These are phyloP conservation scores for Elymus sibiricus DNA, from an alignment of 176 grass and related monocot genomes.

Conservation along the genomic window DNA sequence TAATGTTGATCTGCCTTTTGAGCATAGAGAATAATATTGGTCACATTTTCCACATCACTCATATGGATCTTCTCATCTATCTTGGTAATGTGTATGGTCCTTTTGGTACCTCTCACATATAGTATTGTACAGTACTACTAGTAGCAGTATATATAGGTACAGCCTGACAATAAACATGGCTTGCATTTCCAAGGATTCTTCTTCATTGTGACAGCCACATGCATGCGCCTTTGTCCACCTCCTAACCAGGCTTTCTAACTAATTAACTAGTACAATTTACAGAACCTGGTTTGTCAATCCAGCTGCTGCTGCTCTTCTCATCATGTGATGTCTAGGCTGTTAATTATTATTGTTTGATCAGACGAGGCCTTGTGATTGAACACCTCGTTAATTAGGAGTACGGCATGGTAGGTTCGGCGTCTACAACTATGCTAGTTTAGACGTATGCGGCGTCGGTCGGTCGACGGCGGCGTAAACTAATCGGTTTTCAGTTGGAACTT, in stretches of 20 bases:
- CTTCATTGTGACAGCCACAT: constrained; percentile 15
- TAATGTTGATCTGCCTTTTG: not conserved
- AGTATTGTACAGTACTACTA: not conserved
- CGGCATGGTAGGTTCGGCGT: too few relatives aligned
- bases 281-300: constrained; percentile 16
- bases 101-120: not conserved
- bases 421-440: too few relatives aligned
- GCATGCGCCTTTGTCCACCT: constrained; percentile 23
- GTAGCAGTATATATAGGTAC: not conserved
- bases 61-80: too few relatives aligned
- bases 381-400: too few relatives aligned
- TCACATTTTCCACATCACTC: too few relatives aligned
- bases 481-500: not conserved
- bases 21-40: not conserved
- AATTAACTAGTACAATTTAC: not conserved
- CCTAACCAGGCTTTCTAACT: constrained; percentile 5
- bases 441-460: not conserved
- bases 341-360: not conserved
- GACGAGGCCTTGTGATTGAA: not conserved
- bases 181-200: not conserved
- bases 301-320: not conserved
- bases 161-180: not conserved
- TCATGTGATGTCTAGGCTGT: not conserved
- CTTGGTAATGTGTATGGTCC: not conserved
- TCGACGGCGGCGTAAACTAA: constrained; percentile 16